Percentiles rank a stretch among this genome's conserved stretches.
phyloP scores from a whole-genome alignment of 441 rosid species.

The Oxalis stricta region DNA sequence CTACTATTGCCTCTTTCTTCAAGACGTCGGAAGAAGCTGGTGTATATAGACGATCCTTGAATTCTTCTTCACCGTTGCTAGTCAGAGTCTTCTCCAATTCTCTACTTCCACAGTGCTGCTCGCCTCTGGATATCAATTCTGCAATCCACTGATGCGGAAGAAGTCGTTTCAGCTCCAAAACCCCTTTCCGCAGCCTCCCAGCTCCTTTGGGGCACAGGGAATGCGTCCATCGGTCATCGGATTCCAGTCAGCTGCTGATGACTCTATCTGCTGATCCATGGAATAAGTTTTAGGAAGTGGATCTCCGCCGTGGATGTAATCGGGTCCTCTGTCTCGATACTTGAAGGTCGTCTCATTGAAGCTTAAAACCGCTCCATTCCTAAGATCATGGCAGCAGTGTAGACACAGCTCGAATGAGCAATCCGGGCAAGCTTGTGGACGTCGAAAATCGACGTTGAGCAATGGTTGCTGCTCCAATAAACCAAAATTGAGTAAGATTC shows the following conservation, averaged over 20 bases:
- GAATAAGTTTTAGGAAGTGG: conserved; percentile 16
- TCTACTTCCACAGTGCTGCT: no score
- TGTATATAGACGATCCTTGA: no score
- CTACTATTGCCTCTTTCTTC: conserved; percentile 25
- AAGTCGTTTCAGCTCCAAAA: conserved; percentile 59
- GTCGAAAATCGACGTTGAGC: conserved; percentile 85
- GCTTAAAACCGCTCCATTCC: conserved; percentile 28
- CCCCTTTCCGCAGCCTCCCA: conserved; percentile 65
- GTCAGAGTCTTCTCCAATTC: no score
- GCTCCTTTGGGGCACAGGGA: conserved; percentile 44
- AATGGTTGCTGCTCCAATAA: conserved; percentile 51
- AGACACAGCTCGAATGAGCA: conserved; percentile 80
- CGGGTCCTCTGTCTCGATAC: conserved; percentile 35
- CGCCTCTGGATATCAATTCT: conserved; percentile 30
- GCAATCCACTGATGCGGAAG: conserved; percentile 43
- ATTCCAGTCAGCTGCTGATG: conserved; percentile 30
- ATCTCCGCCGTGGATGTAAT: conserved; percentile 72
- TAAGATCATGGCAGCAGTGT: conserved; percentile 68
- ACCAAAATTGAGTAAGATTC: no score
- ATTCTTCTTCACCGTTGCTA: no score
- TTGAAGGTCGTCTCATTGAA: conserved; percentile 25
- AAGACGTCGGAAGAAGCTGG: conserved; percentile 33
- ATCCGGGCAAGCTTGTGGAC: conserved; percentile 68
- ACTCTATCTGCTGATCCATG: conserved; percentile 11
- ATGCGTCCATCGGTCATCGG: conserved; percentile 44